Base-by-base conservation (phyloP, 176 grass and related monocot genomes). In the Avena eriantha region DNA sequence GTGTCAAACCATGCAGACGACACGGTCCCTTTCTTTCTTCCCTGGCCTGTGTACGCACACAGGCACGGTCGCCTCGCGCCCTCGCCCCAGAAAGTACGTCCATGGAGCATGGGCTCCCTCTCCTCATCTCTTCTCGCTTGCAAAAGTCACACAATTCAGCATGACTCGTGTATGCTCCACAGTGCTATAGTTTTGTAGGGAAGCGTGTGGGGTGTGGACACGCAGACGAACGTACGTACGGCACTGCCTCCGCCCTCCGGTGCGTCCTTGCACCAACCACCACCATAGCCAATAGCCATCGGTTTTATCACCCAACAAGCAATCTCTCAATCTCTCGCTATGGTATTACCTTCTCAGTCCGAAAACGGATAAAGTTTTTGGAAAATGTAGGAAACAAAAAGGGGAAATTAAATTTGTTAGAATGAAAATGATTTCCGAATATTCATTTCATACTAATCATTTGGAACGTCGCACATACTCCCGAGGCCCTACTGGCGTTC, bases 1-100 rank as follows among this genome's bases (percentile, higher is more conserved):
- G 69, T 86, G 83, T 86, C 80, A 90, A 47, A 79, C 57, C 47
- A 45, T 23, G 6, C 75, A 29, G 29, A 69, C 47, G 57, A 21
- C 45, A 50, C 69, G 2, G 50, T 47, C 83, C 59, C 60, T 86
- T 61, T 77, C 83, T 29, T 29, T 26, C 26, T 67, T 43, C 26
- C 29, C 29, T 29, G 29, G 29, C 66, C 9, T 48, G n/a, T 60
- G 39, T 16, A 56, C 9, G 24, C 24, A 68, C 34, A 16, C 31
- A 41, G 3, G 31, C 80, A 55, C 41, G 58, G 80, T 53, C 56
- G 39, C 0, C 53, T 31, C 17, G 50, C 29, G 1, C 29, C 0
- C 53, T 31, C 17, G 50, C 29, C 29, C 29, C 29, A 29, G 29
- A 29, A 29, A 29, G 29, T n/a, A n/a, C n/a, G n/a, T 29, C 29